Percentiles rank a stretch among this genome's conserved stretches.
phyloP scores from a whole-genome alignment of 1,139 yeast genomes.

The Sugiyamaella paludigena region DNA sequence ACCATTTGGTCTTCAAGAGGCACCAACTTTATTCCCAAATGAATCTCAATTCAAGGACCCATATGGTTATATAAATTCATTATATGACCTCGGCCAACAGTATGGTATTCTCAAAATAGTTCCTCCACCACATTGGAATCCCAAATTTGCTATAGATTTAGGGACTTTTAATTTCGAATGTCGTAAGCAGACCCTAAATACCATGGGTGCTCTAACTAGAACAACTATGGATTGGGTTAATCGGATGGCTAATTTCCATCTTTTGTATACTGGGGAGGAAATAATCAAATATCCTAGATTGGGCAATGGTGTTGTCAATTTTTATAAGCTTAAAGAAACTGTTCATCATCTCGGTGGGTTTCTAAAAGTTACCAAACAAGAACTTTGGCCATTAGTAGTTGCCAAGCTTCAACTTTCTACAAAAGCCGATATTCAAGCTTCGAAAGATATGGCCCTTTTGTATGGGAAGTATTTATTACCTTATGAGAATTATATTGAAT shows the following conservation, averaged over 20 bases:
- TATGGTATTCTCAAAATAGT: slow-evolving; percentile 74
- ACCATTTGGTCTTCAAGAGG: slow-evolving; percentile 37
- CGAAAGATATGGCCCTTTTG: slow-evolving; percentile 13
- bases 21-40: slow-evolving; percentile 51
- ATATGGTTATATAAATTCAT: slow-evolving; percentile 45
- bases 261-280: slow-evolving; percentile 19
- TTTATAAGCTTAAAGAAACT: slow-evolving; percentile 31
- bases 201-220: slow-evolving; percentile 43
- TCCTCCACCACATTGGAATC: slow-evolving; percentile 49
- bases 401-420: slow-evolving; percentile 22
- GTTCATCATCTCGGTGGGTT: slow-evolving; percentile 35
- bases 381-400: slow-evolving; percentile 32
- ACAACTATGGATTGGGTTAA: slow-evolving; percentile 38
- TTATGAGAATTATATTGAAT: slow-evolving; percentile 32
- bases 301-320: slow-evolving; percentile 32
- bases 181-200: slow-evolving; percentile 50
- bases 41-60: slow-evolving; percentile 51
- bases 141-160: slow-evolving; percentile 46
- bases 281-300: slow-evolving; percentile 33
- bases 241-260: slow-evolving; percentile 37
- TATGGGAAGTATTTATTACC: slow-evolving; percentile 34
- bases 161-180: slow-evolving; percentile 53
- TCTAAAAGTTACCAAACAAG: slow-evolving; percentile 22
- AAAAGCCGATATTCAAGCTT: slow-evolving; percentile 16
- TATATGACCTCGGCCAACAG: slow-evolving; percentile 46